Evolutionary conservation across 306 rosid species (phyloP).

Genomic region (Rubus idaeus): DNA sequence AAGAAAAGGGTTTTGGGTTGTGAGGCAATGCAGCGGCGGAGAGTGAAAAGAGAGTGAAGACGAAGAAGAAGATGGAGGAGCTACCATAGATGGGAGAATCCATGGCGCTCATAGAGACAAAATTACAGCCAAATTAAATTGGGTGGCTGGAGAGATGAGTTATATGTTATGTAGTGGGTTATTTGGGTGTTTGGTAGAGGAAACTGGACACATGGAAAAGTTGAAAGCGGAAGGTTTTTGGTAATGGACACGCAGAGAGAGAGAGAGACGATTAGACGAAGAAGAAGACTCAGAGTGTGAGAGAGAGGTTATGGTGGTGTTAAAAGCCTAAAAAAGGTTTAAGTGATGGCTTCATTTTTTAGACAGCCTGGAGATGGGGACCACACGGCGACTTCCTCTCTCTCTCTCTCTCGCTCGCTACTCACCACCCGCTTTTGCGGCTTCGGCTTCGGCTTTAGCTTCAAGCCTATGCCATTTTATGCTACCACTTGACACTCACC

Average conservation of each 20-base stretch:
- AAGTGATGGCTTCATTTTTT: background rate
- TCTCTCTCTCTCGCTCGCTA: background rate
- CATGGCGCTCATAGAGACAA: conserved; percentile 53
- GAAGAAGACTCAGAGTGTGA: background rate
- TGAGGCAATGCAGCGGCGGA: conserved; percentile 38
- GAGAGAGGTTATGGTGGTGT: background rate
- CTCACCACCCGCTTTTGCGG: conserved; percentile 1
- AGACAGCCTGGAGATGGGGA: conserved; percentile 65
- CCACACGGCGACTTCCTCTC: conserved; percentile 44
- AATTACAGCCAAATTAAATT: background rate
- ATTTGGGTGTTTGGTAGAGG: conserved; percentile 4
- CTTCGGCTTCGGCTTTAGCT: conserved; percentile 6
- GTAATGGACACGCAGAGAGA: background rate
- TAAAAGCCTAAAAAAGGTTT: no score
- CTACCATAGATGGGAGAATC: conserved; percentile 56
- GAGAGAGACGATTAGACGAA: background rate
- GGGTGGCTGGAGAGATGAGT: background rate
- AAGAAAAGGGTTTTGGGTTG: conserved; percentile 10
- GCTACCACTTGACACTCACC: no score
- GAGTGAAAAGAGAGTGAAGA: conserved; percentile 16
- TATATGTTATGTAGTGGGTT: background rate
- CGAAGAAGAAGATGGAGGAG: conserved; percentile 28
- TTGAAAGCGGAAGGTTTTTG: background rate
- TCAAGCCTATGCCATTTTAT: background rate
- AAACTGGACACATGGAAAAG: background rate